Base-by-base conservation (phyloP, 306 rosid species). In the Cicer judaicum region DNA sequence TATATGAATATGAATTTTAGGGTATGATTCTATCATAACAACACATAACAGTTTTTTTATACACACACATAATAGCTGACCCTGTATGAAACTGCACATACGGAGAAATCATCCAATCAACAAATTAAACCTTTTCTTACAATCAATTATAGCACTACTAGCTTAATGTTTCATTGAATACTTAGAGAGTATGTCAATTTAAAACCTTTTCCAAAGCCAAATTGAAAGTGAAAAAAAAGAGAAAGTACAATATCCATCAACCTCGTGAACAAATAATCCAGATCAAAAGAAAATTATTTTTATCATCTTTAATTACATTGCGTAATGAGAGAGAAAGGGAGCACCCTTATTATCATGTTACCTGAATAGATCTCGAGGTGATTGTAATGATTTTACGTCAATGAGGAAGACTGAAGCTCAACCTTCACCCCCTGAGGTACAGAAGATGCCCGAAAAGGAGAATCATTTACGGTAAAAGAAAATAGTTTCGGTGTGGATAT, bases 391-490 rank as follows among this genome's bases (percentile, higher is more conserved):
- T 21, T 76, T 56, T 68, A 57, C 39, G 0, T 44, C 7, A 78
- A 8, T 2, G 72, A 70, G 29, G 65, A 62, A 19, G 66, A 78
- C 38, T 4, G 57, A 70, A 78, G 63, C 65, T 70, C 72, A 40
- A 78, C 13, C n/a, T 10, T 52, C 19, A 21, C 10, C 47, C 12
- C 3, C 36, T 39, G 5, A 0, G 66, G 47, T 15, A 29, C 55
- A 11, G 6, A 4, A 7, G 39, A 39, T 36, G 19, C n/a, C 24
- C 1, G 64, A 3, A 61, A 62, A n/a, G 66, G 66, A 49, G 55
- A 62, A 40, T 59, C 77, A 8, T 78, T 62, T 8, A 70, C 6
- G 5, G 40, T 42, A 40, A 70, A 78, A 14, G 72, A 78, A 40
- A 53, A 15, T 14, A 70, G 56, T 11, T 62, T 70, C 0, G 77